These are phyloP conservation scores for Boletellus emodensis DNA, from an alignment of 768 basidiomycete species.

Conservation along the genomic window DNA sequence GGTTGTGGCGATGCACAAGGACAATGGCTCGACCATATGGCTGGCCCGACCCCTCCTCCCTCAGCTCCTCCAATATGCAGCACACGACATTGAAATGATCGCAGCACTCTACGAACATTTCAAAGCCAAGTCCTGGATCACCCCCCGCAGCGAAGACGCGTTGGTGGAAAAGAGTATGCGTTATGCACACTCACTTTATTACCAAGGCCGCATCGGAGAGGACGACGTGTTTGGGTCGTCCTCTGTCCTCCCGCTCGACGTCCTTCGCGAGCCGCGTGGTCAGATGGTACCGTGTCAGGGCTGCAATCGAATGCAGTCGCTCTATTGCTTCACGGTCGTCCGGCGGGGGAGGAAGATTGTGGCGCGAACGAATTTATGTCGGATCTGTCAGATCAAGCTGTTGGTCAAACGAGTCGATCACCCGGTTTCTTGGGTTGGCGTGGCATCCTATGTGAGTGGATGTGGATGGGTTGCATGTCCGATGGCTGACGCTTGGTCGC, in stretches of 20 bases:
- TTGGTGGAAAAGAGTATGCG: conserved; percentile 28
- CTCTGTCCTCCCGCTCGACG: conserved; percentile 24
- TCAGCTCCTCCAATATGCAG: conserved; percentile 38
- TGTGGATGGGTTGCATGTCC: not conserved
- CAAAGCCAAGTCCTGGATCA: conserved; percentile 23
- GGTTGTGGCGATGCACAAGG: conserved; percentile 37
- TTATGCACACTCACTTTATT: conserved; percentile 25
- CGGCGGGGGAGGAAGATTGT: conserved; percentile 16
- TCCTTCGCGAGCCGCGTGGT: conserved; percentile 25
- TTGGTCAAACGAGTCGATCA: conserved; percentile 22
- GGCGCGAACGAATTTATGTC: conserved; percentile 23
- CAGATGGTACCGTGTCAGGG: conserved; percentile 22
- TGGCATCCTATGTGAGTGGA: conserved; percentile 16
- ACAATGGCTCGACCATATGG: conserved; percentile 31
- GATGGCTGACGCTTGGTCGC: conserved; percentile 4
- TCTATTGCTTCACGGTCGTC: conserved; percentile 23
- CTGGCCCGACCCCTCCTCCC: conserved; percentile 34
- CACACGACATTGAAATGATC: conserved; percentile 41
- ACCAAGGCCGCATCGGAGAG: conserved; percentile 26
- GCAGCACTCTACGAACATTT: conserved; percentile 35
- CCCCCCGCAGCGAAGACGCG: conserved; percentile 2
- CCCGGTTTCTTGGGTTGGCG: conserved; percentile 21
- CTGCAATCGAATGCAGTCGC: conserved; percentile 28
- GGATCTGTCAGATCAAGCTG: conserved; percentile 30
- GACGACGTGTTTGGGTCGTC: conserved; percentile 23